Percentiles rank a stretch among this genome's conserved stretches.
Conservation (phyloP, 441 rosid genomes). For the Omphalea diandra region DNA sequence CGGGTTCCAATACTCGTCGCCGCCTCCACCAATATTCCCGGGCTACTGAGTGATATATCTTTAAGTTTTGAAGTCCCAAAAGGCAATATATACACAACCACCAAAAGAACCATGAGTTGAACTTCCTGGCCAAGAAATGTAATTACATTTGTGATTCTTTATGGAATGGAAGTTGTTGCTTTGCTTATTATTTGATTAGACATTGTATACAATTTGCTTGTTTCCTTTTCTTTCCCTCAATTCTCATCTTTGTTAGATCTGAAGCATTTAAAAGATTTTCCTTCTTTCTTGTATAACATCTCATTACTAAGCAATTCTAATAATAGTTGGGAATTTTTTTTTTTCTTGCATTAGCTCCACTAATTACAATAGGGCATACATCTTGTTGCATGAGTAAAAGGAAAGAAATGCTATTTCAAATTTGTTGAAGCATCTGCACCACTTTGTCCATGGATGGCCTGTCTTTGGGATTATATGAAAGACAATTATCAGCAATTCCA, state of each 20-base stretch:
- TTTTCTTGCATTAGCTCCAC: too few relatives aligned
- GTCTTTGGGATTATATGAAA: constrained; percentile 20
- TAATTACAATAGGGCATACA: too few relatives aligned
- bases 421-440: constrained; percentile 28
- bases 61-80: constrained; percentile 21
- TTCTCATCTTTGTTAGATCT: too few relatives aligned
- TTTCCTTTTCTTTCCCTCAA: too few relatives aligned
- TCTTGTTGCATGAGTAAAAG: too few relatives aligned
- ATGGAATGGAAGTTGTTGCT: constrained; percentile 12
- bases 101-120: too few relatives aligned
- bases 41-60: constrained; percentile 50
- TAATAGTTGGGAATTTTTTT: too few relatives aligned
- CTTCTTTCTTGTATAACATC: background rate
- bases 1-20: constrained; percentile 47
- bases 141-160: background rate
- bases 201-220: background rate
- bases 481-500: constrained; percentile 25
- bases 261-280: too few relatives aligned
- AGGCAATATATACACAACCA: constrained; percentile 4
- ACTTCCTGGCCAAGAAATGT: constrained; percentile 3
- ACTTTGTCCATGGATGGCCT: constrained; percentile 29
- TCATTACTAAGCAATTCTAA: too few relatives aligned
- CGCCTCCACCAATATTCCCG: constrained; percentile 68
- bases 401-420: too few relatives aligned
- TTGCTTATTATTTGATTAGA: constrained; percentile 3